Evolutionary conservation across 2,329 filamentous ascomycete species (phyloP), one percentile per base, ranked within the genome.

Genomic region (Xylariomycetidae sp.): DNA sequence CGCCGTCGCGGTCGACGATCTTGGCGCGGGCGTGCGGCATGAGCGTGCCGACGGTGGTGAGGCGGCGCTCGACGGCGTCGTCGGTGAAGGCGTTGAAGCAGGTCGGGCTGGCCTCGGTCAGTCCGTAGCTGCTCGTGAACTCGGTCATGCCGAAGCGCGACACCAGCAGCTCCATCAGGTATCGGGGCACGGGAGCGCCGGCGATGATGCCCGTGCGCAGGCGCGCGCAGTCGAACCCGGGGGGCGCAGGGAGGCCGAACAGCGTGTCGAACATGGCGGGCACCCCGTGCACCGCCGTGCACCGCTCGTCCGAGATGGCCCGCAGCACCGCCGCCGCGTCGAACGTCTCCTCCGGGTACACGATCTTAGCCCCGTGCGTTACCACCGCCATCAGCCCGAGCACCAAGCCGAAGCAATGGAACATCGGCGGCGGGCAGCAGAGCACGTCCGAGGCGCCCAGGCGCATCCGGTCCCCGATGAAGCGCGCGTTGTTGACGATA

Each of bases 331-430:
- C 77, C 4, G 63, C 58, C 2, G 82, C 70, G 47, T 87, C 80
- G 50, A 90, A 90, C 0, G 81, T 77, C 49, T 88, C 82, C 42
- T 75, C 74, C 1, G 86, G 85, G 50, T 87, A 87, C 8, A 90
- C 77, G 31, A 88, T 80, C 57, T 82, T 85, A 25, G 76, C 77
- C 29, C 85, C 85, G 54, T 89, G 84, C 0, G 82, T 88, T 33
- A 88, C 61, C 27, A 77, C 70, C 2, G 83, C 80, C 35, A 89
- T 71, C 27, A 89, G 69, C 7, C 85, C 85, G 3, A 88, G 74
- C 1, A 89, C 84, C 6, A 90, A 73, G 2, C 85, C 85, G 53
- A 90, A 90, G 64, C 85, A 90, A 64, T 92, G 87, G 67, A 92
- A 92, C 4, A 92, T 70, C 0, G 87, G 86, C 0, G 86, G 85